Evolutionary conservation across 2,329 filamentous ascomycete species (phyloP), one percentile per base, ranked within the genome.

Genomic region (Macrophomina tecta): DNA sequence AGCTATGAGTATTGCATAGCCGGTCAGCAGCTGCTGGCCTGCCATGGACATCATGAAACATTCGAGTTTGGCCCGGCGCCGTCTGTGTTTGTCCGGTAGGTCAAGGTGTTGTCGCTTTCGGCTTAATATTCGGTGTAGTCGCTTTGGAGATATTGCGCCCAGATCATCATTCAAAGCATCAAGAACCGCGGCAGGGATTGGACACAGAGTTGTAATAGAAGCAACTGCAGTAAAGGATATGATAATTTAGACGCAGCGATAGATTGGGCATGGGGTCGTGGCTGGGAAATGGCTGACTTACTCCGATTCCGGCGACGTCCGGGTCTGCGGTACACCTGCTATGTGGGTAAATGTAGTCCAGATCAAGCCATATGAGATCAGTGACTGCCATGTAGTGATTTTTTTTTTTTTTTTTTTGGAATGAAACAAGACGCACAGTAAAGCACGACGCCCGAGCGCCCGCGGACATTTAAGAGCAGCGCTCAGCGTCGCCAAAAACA

Each of bases 21-120:
- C 74, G 1, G 75, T 76, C 14, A 76, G 70, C 32, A 76, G 69
- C 64, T 76, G 74, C 65, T 76, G 74, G 56, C 76, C 73, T 2
- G 74, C 75, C 12, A 76, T 64, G 1, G 73, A 72, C 42, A 76
- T 74, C 32, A 76, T 73, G 18, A 76, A 69, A 1, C 74, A 73
- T 67, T 75, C 74, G 1, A 76, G 68, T 40, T 75, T 74, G 1
- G 72, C 74, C 4, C 75, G 70, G 72, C 72, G 75, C n/a, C 69
- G 73, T 69, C 74, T 74, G 74, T 73, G 72, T 73, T 45, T 75
- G 70, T 9, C 73, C 16, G 18, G 73, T 70, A 5, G 68, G 66
- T 18, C 42, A 14, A 14, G 74, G 72, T 1, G 71, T 69, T 46
- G 55, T n/a, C n/a, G 36, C 36, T 30, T 52, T 52, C 49, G 49